Evolutionary conservation across 805 yeast species (phyloP), one percentile per base, ranked within the genome.

Genomic region (Blastobotrys terrestris): DNA sequence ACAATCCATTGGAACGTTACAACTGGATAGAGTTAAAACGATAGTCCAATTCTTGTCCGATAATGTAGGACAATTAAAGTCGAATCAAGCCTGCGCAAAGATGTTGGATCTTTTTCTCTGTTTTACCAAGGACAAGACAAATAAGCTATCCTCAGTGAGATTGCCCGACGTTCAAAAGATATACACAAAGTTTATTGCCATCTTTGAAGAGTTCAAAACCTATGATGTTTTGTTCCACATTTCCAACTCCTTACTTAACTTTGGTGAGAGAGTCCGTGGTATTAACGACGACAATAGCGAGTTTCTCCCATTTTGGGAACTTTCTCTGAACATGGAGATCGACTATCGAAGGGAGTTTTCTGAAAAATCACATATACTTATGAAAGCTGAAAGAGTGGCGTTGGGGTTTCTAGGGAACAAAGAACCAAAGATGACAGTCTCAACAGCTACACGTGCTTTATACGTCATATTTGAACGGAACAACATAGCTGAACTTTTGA

Each of bases 211-310:
- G 5, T 44, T 35, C 22, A 18, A 42, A 14, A 26, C 35, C 48
- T 44, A 22, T 26, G 48, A 44, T 18, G n/a, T 44, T 3, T 15
- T 49, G 2, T 21, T 44, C 6, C 41, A 39, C n/a, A 39, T 50
- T 19, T 50, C 53, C 8, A 46, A 50, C 46, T 39, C 50, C 4
- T 11, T 50, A 21, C 39, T 50, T 3, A 50, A 45, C 31, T n/a
- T 16, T 18, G 53, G 53, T 3, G 39, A 45, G n/a, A 40, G 39
- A 20, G 13, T 45, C 11, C 53, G 48, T n/a, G 26, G 39, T 15
- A 26, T n/a, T 31, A 35, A 22, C n/a, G 3, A n/a, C 20, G 45
- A 19, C 14, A 15, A 26, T 11, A 42, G 40, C 18, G 39, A 41
- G 20, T 45, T n/a, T 13, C 8, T 45, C 46, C n/a, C 20, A 19